Base-by-base conservation (phyloP, 495 filamentous ascomycete species). In the Hamigera avellanea region DNA sequence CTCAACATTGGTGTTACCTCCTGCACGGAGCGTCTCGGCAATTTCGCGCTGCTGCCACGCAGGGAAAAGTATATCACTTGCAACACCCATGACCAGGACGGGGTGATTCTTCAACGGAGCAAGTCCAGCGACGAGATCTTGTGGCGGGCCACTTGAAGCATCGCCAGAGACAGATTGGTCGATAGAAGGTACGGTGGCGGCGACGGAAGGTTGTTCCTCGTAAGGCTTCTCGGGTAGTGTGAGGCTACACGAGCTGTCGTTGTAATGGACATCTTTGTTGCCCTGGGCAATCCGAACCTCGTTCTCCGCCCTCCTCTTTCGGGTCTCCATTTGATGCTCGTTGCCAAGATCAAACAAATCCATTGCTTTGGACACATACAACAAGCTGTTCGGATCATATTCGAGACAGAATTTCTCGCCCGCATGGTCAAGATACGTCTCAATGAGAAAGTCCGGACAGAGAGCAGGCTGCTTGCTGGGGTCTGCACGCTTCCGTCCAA, bases 401-500 rank as follows among this genome's bases (percentile, higher is more conserved):
- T 91, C 86, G n/a, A 99, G 70, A 56, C 86, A 95, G 59, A 93
- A 99, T 56, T 99, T 99, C 66, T 99, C 91, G 29, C 91, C 91
- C 2, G 91, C 93, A 50, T 99, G 91, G 57, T 99, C 91, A 19
- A 99, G 75, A 52, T 99, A 99, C 0, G 91, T 99, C 53, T 99
- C 91, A 42, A 99, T 95, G 16, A 96, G 69, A 57, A 96, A 99
- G 54, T 99, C 91, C 0, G 91, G 86, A 46, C 91, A 99, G 12
- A 99, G 66, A 0, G 91, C 91, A 2, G 91, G 91, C 13, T 82
- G 87, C 30, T 81, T 81, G 42, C 74, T 76, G 3, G 83, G 73
- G 53, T 99, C 91, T 12, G 93, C 88, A 33, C 91, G 73, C 37
- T 83, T 71, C 16, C 93, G 73, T 10, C 84, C 93, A 56, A 99